Evolutionary conservation across 352 stramenopile species (phyloP), one percentile per base, ranked within the genome.

Genomic region (Pythium sp.): DNA sequence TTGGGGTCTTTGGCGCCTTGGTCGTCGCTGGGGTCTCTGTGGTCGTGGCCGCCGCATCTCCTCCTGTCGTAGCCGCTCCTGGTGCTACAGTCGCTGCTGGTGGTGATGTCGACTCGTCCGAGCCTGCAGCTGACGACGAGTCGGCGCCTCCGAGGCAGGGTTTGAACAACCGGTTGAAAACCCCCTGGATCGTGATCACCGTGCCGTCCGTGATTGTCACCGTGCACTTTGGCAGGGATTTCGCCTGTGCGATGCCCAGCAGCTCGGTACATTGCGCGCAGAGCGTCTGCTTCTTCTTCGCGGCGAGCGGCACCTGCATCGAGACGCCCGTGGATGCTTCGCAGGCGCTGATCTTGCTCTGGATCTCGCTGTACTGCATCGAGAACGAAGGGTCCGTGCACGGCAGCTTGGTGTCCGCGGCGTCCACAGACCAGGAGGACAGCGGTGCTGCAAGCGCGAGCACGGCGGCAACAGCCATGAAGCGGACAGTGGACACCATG

Each of bases 1-100:
- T 62, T 20, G 57, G 30, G 18, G 56, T 61, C 30, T 61, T 61
- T 38, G 56, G 56, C 11, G 30, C 32, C 38, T 62, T 62, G 57
- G 30, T 62, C 20, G 57, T 24, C 28, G 57, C 26, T 30, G 57
- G 30, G 2, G 57, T 49, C 57, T 41, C 34, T 0, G 38, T 49
- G 32, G 57, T 46, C 57, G 57, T 18, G 11, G 32, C 18, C 56
- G 30, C 28, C 57, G 34, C 57, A 3, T 20, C 30, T 5, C 11
- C 14, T 18, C 14, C 32, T 18, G 56, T 30, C 36, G 7, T 41
- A 8, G 9, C 34, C 34, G 26, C 34, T n/a, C 22, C 57, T 41
- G 28, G 55, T 0, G 6, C 55, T 0, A 41, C 20, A n/a, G 57
- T 51, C 7, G 51, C 7, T 7, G 51, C 22, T 12, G 51, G 2